These are phyloP conservation scores for Digitaria exilis DNA, from an alignment of 202 grass and related monocot genomes.

Conservation along the genomic window DNA sequence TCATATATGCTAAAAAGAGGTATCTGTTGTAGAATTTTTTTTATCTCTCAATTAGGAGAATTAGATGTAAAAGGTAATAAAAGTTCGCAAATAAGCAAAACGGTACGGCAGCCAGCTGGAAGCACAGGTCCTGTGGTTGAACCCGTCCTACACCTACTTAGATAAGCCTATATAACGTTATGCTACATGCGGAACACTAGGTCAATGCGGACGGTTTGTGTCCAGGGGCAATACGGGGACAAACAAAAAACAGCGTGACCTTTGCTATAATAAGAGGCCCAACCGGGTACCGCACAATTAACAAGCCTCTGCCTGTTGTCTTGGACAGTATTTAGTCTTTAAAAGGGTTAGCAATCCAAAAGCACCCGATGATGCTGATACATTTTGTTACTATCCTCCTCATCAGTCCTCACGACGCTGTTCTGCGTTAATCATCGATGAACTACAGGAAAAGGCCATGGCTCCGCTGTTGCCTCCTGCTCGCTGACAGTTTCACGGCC, in stretches of 20 bases:
- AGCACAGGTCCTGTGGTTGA: no score
- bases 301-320: neutral
- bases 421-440: neutral
- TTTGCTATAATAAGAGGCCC: neutral
- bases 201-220: no score
- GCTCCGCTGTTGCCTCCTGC: neutral
- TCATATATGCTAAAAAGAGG: no score
- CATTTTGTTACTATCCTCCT: neutral
- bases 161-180: no score
- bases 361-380: slow-evolving; percentile 14
- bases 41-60: neutral
- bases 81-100: neutral
- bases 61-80: neutral
- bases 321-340: neutral
- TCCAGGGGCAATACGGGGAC: neutral
- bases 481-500: neutral
- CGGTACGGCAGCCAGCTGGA: neutral
- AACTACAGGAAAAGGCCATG: neutral
- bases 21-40: no score
- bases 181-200: no score
- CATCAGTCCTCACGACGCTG: neutral
- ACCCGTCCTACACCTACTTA: no score
- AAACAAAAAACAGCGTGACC: neutral
- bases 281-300: slow-evolving; percentile 17
- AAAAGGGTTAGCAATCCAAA: slow-evolving; percentile 26